Evolutionary conservation across 164 flowering plant genomes (phyloP), one percentile per base, ranked within the genome.

Genomic region (Magnolia changhungtana): DNA sequence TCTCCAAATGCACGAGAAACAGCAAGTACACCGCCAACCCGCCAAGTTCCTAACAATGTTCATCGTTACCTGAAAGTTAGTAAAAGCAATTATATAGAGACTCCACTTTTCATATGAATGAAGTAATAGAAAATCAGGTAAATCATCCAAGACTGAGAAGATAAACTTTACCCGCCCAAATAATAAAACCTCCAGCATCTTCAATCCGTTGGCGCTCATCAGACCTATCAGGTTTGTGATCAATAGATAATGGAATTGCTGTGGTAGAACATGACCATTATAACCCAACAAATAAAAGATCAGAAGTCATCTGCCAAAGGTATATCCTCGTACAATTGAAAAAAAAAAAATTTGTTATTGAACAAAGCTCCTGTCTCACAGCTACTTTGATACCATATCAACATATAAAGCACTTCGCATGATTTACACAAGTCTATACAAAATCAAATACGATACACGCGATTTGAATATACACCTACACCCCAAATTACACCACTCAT

Each of bases 1-100:
- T 93, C 92, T 1, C 98, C 98, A 83, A 93, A 93, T 80, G 98
- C 96, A 85, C 98, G 98, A 80, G 98, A 93, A 82, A 93, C 92
- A 69, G 96, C 98, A 63, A 93, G 91, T 73, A 93, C 85, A 59
- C 98, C 96, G 50, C 96, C 96, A 76, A 93, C 98, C 45, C 98
- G 82, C 98, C 98, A 93, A 18, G 96, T 91, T 79, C 96, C 98
- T 93, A 69, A 27, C 21, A 19, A 80, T 67, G 69, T 72, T 51
- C 37, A 72, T 51, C 16, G 14, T 37, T 23, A 24, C 31, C 24
- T 67, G 63, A 72, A 52, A 51, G 63, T 55, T 45, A 29, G 64
- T 67, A 67, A 18, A 67, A 51, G 71, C 11, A 20, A 20, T 19
- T 75, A 51, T 19, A 20, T 67, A 19, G 24, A 52, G 16, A 29